A percentile compares a stretch with the other conserved stretches of the same genome.
Conservation (phyloP, 345 rosid genomes). For the Capsella bursapastoris region DNA sequence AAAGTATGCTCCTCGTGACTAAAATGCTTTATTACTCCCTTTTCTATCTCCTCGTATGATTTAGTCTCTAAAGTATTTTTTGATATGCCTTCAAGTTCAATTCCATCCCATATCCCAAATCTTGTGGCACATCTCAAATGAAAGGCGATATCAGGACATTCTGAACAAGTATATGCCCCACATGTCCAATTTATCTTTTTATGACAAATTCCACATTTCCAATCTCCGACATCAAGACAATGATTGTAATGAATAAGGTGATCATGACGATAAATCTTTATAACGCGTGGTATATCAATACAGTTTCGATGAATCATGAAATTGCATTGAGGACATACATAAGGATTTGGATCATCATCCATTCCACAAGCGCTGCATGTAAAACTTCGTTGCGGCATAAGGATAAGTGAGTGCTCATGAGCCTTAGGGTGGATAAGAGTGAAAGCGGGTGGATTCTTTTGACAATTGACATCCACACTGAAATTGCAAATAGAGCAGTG, state of each 20-base stretch:
- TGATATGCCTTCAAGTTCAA: not conserved
- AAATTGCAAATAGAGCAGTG: not conserved
- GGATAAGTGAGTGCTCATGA: not conserved
- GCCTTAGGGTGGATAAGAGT: not conserved
- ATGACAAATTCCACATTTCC: not conserved
- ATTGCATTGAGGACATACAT: constrained; percentile 13
- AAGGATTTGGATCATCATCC: constrained; percentile 4
- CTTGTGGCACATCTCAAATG: not conserved
- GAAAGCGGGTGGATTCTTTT: not conserved
- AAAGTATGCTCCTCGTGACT: not conserved
- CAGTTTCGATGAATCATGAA: not conserved
- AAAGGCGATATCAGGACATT: not conserved
- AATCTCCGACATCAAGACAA: not conserved
- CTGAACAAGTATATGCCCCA: not conserved
- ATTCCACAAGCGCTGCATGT: not conserved
- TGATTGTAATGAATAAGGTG: not conserved
- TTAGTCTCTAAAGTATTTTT: not conserved
- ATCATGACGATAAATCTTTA: constrained; percentile 2
- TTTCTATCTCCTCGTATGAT: not conserved
- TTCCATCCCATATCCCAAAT: not conserved
- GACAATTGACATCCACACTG: not conserved
- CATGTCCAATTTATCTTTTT: not conserved
- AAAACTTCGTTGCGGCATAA: not conserved
- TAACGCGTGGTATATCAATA: not conserved
- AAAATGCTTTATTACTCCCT: not conserved